These are phyloP conservation scores for Aspergillus sp. DNA, from an alignment of 2,329 filamentous ascomycete species.

Conservation along the genomic window DNA sequence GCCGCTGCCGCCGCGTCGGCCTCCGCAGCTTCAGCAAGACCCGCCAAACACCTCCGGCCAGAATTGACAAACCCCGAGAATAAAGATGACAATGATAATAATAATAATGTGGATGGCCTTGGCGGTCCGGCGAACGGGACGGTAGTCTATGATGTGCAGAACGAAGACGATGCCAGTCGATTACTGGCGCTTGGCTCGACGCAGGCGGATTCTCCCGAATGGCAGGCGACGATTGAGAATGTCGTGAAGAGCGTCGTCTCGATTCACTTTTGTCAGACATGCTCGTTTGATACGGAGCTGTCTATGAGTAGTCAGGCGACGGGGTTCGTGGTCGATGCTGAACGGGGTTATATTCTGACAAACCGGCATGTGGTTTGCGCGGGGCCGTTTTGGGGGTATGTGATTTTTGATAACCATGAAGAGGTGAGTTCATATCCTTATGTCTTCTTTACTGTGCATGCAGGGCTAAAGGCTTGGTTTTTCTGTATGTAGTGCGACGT, in stretches of 20 bases:
- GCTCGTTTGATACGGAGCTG: conserved; percentile 93
- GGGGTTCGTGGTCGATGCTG: conserved; percentile 92
- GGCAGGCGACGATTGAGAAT: conserved; percentile 90
- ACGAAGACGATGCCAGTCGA: conserved; percentile 40
- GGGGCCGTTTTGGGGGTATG: conserved; percentile 96
- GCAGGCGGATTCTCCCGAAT: conserved; percentile 65
- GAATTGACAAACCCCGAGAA: conserved; percentile 37
- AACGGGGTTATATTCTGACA: conserved; percentile 80
- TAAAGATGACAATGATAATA: too few relatives aligned
- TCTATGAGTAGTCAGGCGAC: conserved; percentile 93
- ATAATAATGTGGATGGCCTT: too few relatives aligned
- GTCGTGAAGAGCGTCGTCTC: conserved; percentile 94
- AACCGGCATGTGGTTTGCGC: conserved; percentile 91
- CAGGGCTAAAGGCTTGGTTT: neutral
- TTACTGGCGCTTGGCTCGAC: conserved; percentile 40
- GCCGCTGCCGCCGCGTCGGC: neutral
- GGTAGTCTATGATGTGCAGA: conserved; percentile 35
- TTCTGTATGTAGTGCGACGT: conserved; percentile 64
- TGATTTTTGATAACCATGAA: conserved; percentile 98
- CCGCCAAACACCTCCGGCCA: conserved; percentile 41
- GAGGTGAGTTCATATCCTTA: conserved; percentile 40
- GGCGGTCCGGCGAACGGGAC: conserved; percentile 31
- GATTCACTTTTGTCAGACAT: conserved; percentile 98
- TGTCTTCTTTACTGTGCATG: neutral
- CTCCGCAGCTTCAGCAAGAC: conserved; percentile 41